Evolutionary conservation across 169 alveolate species (phyloP).

Genomic region (Plasmodium reichenowi): DNA sequence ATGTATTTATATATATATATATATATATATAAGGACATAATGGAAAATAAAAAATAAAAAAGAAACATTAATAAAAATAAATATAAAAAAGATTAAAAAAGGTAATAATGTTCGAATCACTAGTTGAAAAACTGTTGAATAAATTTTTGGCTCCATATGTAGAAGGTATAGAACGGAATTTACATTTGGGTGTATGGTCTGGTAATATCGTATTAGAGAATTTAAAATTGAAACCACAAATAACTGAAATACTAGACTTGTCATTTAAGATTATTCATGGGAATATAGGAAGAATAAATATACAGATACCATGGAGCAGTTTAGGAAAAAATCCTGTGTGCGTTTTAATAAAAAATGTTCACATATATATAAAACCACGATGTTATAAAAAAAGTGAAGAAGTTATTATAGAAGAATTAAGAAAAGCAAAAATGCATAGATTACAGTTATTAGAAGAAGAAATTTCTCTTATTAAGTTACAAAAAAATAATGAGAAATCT

Average conservation of each 20-base stretch:
- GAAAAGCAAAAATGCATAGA: conserved; percentile 81
- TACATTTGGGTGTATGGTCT: conserved; percentile 91
- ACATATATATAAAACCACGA: conserved; percentile 83
- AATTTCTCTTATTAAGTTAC: conserved; percentile 72
- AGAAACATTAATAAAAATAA: not conserved
- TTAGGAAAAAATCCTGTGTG: conserved; percentile 87
- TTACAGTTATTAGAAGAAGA: conserved; percentile 80
- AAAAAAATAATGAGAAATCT: conserved; percentile 72
- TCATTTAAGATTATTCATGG: conserved; percentile 83
- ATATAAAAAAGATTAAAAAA: conserved; percentile 5
- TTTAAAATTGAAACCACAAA: conserved; percentile 86
- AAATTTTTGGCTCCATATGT: conserved; percentile 91
- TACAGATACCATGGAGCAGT: conserved; percentile 89
- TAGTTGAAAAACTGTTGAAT: conserved; percentile 88
- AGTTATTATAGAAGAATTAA: conserved; percentile 81
- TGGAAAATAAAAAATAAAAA: not conserved
- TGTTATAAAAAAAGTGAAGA: conserved; percentile 82
- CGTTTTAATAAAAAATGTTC: conserved; percentile 85
- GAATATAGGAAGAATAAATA: conserved; percentile 84
- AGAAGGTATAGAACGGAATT: conserved; percentile 87
- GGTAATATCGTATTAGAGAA: conserved; percentile 89
- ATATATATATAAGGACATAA: conserved; percentile 1
- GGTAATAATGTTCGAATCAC: conserved; percentile 86
- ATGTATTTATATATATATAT: not conserved
- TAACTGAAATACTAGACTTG: conserved; percentile 81